Conservation (phyloP, 352 stramenopile genomes). For the Globisporangium irregulare region DNA sequence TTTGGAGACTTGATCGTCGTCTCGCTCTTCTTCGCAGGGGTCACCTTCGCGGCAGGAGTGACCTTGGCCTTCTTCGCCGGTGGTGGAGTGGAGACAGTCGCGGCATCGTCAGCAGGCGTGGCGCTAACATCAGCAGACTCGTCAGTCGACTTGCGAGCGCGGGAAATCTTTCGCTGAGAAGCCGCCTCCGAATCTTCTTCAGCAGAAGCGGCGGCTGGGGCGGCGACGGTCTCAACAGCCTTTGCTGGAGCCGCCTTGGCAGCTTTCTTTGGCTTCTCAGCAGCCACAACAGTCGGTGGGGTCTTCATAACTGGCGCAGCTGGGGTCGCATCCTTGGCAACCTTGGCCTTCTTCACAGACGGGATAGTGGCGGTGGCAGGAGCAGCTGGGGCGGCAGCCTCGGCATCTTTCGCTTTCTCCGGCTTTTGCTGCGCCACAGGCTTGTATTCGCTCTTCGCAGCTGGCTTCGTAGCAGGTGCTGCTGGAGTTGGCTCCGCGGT, state of each 20-base stretch:
- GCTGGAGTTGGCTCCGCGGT: not conserved
- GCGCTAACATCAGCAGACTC: not conserved
- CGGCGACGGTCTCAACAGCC: not conserved
- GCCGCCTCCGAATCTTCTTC: constrained; percentile 11
- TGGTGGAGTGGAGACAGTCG: not conserved
- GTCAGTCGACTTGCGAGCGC: constrained; percentile 10
- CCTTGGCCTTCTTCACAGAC: constrained; percentile 16
- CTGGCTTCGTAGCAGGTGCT: not conserved
- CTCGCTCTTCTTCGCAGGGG: constrained; percentile 8
- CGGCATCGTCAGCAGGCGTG: not conserved
- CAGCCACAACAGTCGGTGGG: constrained; percentile 6
- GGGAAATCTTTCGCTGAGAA: constrained; percentile 1
- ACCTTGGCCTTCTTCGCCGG: constrained; percentile 21
- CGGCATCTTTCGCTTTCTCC: constrained; percentile 19
- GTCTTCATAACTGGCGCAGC: constrained; percentile 4
- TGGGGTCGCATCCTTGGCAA: constrained; percentile 12
- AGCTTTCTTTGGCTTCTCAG: constrained; percentile 10
- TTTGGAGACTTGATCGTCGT: constrained; percentile 11
- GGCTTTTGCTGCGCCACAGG: constrained; percentile 8
- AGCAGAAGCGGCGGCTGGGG: not conserved
- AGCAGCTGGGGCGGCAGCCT: constrained; percentile 10
- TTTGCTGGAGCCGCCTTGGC: constrained; percentile 6
- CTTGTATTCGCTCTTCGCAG: constrained; percentile 3
- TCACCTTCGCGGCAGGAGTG: constrained; percentile 3
- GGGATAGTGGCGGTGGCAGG: not conserved